These are phyloP conservation scores for Berberis vulgaris DNA, from an alignment of 164 flowering plant genomes.

Conservation along the genomic window DNA sequence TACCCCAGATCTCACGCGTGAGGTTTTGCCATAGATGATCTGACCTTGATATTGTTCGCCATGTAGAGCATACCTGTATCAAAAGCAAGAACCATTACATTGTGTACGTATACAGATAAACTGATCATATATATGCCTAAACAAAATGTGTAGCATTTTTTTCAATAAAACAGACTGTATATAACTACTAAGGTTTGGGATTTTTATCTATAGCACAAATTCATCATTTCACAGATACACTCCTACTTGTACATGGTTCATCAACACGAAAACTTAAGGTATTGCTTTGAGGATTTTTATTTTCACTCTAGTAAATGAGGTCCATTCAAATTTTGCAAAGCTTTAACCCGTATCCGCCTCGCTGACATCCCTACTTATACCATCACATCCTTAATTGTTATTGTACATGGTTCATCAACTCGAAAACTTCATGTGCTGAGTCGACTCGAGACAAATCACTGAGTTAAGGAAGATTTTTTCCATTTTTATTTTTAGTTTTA, in stretches of 20 bases:
- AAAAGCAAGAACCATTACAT: background rate
- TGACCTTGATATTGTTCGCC: slow-evolving; percentile 74
- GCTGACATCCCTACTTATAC: too few relatives aligned
- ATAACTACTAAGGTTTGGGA: background rate
- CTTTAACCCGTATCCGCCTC: too few relatives aligned
- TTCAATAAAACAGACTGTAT: background rate
- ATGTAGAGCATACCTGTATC: slow-evolving; percentile 77
- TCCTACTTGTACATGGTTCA: background rate
- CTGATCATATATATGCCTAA: background rate
- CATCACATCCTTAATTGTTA: too few relatives aligned
- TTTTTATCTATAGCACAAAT: background rate
- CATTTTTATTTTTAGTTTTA: too few relatives aligned
- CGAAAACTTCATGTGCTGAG: too few relatives aligned
- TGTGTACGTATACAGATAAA: background rate
- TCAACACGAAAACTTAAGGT: too few relatives aligned
- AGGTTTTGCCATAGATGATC: slow-evolving; percentile 64
- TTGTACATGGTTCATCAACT: too few relatives aligned
- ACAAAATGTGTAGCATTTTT: background rate
- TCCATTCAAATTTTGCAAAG: background rate
- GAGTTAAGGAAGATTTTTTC: too few relatives aligned
- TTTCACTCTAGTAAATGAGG: too few relatives aligned
- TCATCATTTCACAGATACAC: background rate
- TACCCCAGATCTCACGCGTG: slow-evolving; percentile 49
- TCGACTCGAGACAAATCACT: too few relatives aligned
- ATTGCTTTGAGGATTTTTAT: too few relatives aligned